Percentiles rank a stretch among this genome's conserved stretches.
These are phyloP conservation scores for Penicillium occitanis DNA, from an alignment of 2,329 filamentous ascomycete species.

Conservation along the genomic window DNA sequence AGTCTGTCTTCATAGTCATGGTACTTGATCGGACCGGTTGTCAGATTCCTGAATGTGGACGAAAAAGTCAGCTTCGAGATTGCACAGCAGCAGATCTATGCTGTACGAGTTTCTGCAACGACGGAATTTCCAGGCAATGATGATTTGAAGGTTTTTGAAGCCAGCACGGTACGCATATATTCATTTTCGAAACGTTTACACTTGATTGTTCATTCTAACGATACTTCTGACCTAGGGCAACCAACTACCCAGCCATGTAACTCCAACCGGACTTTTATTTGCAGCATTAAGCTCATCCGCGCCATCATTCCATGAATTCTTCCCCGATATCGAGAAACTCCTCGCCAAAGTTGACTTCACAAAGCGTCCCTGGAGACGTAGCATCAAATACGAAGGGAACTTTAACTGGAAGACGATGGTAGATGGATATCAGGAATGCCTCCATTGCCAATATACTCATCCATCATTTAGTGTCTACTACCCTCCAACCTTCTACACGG, in stretches of 20 bases:
- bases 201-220: background rate
- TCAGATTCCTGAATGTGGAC: constrained; percentile 45
- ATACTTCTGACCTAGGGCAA: constrained; percentile 26
- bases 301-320: constrained; percentile 54
- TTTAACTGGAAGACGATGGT: constrained; percentile 64
- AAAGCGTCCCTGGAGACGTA: constrained; percentile 52
- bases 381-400: constrained; percentile 56
- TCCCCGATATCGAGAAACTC: constrained; percentile 52
- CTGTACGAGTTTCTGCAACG: constrained; percentile 36
- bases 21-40: constrained; percentile 56
- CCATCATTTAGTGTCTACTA: constrained; percentile 57
- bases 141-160: constrained; percentile 43
- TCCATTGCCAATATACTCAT: constrained; percentile 60
- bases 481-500: constrained; percentile 56
- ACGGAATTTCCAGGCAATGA: constrained; percentile 30
- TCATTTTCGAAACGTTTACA: background rate
- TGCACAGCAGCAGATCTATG: constrained; percentile 48
- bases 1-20: constrained; percentile 43
- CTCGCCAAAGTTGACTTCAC: constrained; percentile 56
- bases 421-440: constrained; percentile 59
- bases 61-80: constrained; percentile 52
- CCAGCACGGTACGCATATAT: constrained; percentile 30
- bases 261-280: constrained; percentile 55
- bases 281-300: constrained; percentile 51
- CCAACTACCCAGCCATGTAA: constrained; percentile 44